Evolutionary conservation across 106 monocot species (phyloP), one percentile per base, ranked within the genome.

Genomic region (Triglochin maritima): DNA sequence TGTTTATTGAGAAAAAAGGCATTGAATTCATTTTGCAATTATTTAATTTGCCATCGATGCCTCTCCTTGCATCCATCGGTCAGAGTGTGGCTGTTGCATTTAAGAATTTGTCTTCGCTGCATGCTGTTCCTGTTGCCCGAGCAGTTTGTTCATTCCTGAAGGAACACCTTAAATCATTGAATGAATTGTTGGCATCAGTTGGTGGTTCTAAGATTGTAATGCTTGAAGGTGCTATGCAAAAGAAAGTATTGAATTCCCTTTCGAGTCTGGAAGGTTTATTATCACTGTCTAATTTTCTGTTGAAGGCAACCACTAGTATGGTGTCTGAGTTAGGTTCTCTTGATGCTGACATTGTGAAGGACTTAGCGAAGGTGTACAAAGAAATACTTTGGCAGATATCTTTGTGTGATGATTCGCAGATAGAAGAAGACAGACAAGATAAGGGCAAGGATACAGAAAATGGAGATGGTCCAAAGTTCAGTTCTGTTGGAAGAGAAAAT

Each of bases 351-450:
- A 67, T 89, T 6, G 75, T 85, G 72, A 82, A 60, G 50, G 82
- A 89, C 12, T 56, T 89, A 47, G 89, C 72, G 4, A 89, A 78
- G 65, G 75, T 70, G 63, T 89, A 89, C 73, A 76, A 71, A 47
- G 89, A 85, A 60, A 54, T 82, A 7, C 78, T 82, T 10, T 89
- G 89, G 89, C 89, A 89, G 65, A 76, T 82, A 48, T 85, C 85
- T 62, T 72, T 85, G 69, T 63, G 62, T 53, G 67, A 75, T 72
- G 89, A 89, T 64, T 82, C 57, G 41, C 74, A 72, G 66, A 42
- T 59, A 4, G 47, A 59, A 62, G 85, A 80, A 5, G 74, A 81
- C 59, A 79, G 76, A 60, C 67, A 50, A 2, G 73, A 73, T 63
- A 29, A 12, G 5, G n/a, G 17, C 4, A 13, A 63, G 46, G 44